phyloP scores from a whole-genome alignment of 805 yeast species.

The Candida fluviatilis region DNA sequence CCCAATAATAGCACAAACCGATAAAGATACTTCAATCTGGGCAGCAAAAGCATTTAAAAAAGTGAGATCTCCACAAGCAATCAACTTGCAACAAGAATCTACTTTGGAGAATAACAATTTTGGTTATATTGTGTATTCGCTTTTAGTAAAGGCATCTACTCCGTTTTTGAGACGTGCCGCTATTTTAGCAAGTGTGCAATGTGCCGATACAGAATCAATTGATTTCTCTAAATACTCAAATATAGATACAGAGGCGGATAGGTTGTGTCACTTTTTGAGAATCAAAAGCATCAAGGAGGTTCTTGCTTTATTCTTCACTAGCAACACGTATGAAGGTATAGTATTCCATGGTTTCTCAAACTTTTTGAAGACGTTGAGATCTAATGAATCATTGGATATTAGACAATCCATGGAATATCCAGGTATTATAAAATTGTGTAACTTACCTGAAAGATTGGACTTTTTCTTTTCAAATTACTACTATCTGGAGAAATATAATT shows the following conservation, averaged over 20 bases:
- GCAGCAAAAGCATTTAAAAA: slow-evolving; percentile 23
- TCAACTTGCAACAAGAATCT: slow-evolving; percentile 10
- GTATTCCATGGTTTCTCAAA: slow-evolving; percentile 20
- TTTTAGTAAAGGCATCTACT: slow-evolving; percentile 52
- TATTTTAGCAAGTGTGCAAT: slow-evolving; percentile 49
- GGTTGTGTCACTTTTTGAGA: slow-evolving; percentile 46
- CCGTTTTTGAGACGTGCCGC: slow-evolving; percentile 65
- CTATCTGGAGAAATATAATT: slow-evolving; percentile 39
- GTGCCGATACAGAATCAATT: slow-evolving; percentile 42
- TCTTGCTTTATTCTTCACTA: slow-evolving; percentile 14
- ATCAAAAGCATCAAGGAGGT: slow-evolving; percentile 25
- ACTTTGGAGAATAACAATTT: slow-evolving; percentile 19
- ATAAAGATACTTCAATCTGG: slow-evolving; percentile 15
- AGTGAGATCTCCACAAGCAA: slow-evolving; percentile 7
- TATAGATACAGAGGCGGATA: slow-evolving; percentile 47
- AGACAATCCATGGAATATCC: slow-evolving; percentile 52
- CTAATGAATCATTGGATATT: slow-evolving; percentile 10
- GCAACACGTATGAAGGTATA: slow-evolving; percentile 19
- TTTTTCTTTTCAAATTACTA: slow-evolving; percentile 60
- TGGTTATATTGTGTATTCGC: slow-evolving; percentile 43
- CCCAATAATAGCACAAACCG: slow-evolving; percentile 25
- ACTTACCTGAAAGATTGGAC: slow-evolving; percentile 65
- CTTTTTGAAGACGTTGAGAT: slow-evolving; percentile 3
- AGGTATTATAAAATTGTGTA: slow-evolving; percentile 54
- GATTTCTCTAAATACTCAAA: slow-evolving; percentile 14